Evolutionary conservation across 768 basidiomycete species (phyloP).

Genomic region (Cyclocybe aegerita): DNA sequence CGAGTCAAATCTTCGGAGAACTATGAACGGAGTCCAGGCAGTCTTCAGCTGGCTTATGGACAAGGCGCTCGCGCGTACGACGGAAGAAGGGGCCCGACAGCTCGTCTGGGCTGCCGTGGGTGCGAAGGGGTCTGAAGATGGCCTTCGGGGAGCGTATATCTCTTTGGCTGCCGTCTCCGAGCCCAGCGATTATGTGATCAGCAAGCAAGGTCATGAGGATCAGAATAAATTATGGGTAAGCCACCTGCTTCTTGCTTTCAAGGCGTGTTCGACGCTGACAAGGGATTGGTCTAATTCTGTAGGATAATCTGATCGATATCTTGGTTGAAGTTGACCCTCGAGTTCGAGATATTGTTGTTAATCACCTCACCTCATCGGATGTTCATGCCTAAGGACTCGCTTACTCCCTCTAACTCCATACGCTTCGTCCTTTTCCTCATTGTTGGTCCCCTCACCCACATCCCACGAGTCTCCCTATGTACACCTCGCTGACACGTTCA

Average conservation of each 20-base stretch:
- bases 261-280: not conserved
- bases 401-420: too few relatives aligned
- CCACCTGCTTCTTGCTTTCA: not conserved
- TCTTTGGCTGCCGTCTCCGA: slow-evolving; percentile 22
- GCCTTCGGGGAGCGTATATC: slow-evolving; percentile 29
- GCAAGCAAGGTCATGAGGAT: slow-evolving; percentile 21
- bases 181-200: slow-evolving; percentile 27
- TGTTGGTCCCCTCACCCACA: too few relatives aligned
- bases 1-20: slow-evolving; percentile 30
- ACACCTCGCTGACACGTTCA: too few relatives aligned
- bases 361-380: too few relatives aligned
- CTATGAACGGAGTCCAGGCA: slow-evolving; percentile 14
- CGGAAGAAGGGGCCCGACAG: slow-evolving; percentile 37
- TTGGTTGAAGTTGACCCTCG: too few relatives aligned
- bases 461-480: too few relatives aligned
- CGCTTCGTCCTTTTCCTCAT: too few relatives aligned
- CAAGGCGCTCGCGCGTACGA: slow-evolving; percentile 31
- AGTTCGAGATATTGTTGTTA: too few relatives aligned
- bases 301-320: slow-evolving; percentile 14
- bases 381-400: too few relatives aligned
- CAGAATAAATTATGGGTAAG: slow-evolving; percentile 31
- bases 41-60: slow-evolving; percentile 27
- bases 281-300: not conserved
- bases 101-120: slow-evolving; percentile 32
- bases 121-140: slow-evolving; percentile 11